These are phyloP conservation scores for Mycotypha africana DNA, from an alignment of 371 early-diverging fungal genomes.

Conservation along the genomic window DNA sequence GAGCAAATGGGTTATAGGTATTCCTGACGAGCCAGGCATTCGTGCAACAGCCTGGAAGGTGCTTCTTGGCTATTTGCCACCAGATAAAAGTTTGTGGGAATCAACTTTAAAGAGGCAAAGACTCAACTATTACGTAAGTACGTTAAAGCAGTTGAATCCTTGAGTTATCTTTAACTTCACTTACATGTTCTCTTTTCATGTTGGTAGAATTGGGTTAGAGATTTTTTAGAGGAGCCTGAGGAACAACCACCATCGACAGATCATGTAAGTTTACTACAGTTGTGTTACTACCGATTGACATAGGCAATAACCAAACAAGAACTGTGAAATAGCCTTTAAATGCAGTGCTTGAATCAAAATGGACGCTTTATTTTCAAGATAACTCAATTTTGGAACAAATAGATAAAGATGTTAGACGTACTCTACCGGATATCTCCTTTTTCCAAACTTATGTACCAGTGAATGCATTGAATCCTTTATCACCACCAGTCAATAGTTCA, in stretches of 20 bases:
- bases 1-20: constrained; percentile 40
- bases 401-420: constrained; percentile 79
- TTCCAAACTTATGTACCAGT: constrained; percentile 64
- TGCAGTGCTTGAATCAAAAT: constrained; percentile 35
- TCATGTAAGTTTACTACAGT: constrained; percentile 25
- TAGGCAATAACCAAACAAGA: neutral
- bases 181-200: too few species aligned
- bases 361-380: constrained; percentile 56
- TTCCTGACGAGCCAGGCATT: constrained; percentile 67
- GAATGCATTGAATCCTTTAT: constrained; percentile 48
- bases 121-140: constrained; percentile 59
- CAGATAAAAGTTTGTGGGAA: constrained; percentile 68
- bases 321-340: constrained; percentile 32
- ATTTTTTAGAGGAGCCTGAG: constrained; percentile 47
- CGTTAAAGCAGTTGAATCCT: neutral
- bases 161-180: neutral
- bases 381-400: constrained; percentile 70
- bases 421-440: constrained; percentile 78
- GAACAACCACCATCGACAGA: constrained; percentile 38
- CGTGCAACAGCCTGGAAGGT: constrained; percentile 72
- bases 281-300: too few species aligned
- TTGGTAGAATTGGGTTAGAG: constrained; percentile 56
- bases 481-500: constrained; percentile 14
- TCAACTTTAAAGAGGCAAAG: constrained; percentile 44
- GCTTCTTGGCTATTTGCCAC: constrained; percentile 69